phyloP scores from a whole-genome alignment of 2,329 filamentous ascomycete species.

The Clonostachys sp. region DNA sequence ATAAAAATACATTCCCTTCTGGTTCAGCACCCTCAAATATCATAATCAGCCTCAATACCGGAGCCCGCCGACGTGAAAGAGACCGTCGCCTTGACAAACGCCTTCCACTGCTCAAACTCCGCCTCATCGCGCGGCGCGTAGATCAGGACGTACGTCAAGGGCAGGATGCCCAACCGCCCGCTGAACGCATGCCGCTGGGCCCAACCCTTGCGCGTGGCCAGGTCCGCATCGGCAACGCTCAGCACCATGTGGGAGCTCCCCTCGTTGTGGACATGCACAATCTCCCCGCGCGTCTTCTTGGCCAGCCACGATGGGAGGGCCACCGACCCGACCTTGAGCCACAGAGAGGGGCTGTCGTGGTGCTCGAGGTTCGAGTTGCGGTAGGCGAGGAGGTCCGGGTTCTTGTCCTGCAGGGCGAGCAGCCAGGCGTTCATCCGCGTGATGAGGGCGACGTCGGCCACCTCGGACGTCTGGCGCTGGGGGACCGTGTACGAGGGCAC shows the following conservation, averaged over 20 bases:
- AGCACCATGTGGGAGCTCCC: slow-evolving; percentile 27
- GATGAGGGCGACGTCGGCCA: slow-evolving; percentile 4
- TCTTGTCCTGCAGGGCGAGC: slow-evolving; percentile 5
- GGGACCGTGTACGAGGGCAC: slow-evolving; percentile 25
- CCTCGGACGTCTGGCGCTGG: slow-evolving; percentile 25
- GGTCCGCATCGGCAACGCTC: slow-evolving; percentile 23
- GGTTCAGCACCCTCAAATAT: too few relatives aligned
- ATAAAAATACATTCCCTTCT: too few relatives aligned
- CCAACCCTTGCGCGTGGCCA: background rate
- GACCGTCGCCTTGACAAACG: background rate
- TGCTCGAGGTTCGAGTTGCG: background rate
- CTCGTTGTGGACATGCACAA: slow-evolving; percentile 28
- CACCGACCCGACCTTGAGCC: background rate
- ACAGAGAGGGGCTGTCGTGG: background rate
- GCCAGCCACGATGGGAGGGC: too few relatives aligned
- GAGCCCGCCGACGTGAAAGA: slow-evolving; percentile 9
- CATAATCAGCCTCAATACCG: too few relatives aligned
- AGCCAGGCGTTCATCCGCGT: slow-evolving; percentile 12
- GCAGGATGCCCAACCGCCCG: background rate
- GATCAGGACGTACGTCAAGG: background rate
- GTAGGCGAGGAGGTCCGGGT: background rate
- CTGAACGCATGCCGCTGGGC: background rate
- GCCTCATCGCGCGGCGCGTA: background rate
- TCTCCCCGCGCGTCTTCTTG: slow-evolving; percentile 12
- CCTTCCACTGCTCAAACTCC: background rate